These are phyloP conservation scores for Aspergillus leporis DNA, from an alignment of 495 filamentous ascomycete genomes.

Conservation along the genomic window DNA sequence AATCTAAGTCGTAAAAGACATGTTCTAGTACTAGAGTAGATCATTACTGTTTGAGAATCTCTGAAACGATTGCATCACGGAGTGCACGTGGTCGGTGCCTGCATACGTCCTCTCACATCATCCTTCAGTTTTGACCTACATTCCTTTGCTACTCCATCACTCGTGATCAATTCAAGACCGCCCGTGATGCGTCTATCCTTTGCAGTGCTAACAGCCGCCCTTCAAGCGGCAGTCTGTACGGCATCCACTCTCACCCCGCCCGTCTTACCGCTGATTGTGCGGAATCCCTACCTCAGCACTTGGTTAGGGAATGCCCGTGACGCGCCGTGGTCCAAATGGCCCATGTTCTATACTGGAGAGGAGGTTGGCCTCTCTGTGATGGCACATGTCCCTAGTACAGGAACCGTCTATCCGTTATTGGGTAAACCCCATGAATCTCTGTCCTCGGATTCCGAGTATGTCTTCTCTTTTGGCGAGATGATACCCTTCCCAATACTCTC, in stretches of 20 bases:
- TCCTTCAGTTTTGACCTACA: background rate
- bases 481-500: background rate
- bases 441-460: conserved; percentile 45
- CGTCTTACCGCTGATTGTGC: conserved; percentile 82
- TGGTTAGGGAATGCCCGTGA: conserved; percentile 81
- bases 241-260: conserved; percentile 66
- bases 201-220: conserved; percentile 34
- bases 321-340: conserved; percentile 88
- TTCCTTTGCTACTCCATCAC: background rate
- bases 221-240: conserved; percentile 37
- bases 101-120: background rate
- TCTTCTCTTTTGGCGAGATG: background rate
- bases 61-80: conserved; percentile 2
- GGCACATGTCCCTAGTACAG: conserved; percentile 69
- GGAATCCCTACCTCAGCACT: conserved; percentile 89
- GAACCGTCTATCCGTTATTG: conserved; percentile 80
- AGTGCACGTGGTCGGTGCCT: background rate
- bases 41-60: conserved; percentile 6
- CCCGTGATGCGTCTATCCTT: conserved; percentile 38
- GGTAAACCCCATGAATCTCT: conserved; percentile 86
- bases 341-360: conserved; percentile 90
- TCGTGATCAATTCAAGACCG: conserved; percentile 2
- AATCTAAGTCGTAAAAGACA: background rate
- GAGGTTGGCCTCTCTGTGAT: conserved; percentile 82
- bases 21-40: background rate